Conservation (phyloP, 2,329 filamentous ascomycete species). For the Pyrenochaeta sp. region DNA sequence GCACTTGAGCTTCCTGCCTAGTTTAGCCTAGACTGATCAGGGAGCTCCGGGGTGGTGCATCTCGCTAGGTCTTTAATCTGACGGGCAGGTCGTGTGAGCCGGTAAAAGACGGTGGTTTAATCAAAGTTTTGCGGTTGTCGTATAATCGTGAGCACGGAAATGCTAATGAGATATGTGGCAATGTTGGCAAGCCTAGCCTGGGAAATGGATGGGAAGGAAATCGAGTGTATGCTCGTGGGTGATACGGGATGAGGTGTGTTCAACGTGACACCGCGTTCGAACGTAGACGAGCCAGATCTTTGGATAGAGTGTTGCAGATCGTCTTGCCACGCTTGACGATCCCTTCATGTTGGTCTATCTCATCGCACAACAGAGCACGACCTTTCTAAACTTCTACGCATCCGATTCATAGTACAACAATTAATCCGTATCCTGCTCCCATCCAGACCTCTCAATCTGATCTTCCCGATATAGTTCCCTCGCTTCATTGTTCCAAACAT, state of each 20-base stretch:
- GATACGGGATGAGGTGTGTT: neutral
- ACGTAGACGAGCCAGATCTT: neutral
- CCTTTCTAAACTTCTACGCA: neutral
- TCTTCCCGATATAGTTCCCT: neutral
- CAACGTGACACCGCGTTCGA: neutral
- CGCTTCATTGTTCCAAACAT: conserved; percentile 15
- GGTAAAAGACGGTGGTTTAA: neutral
- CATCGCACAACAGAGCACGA: neutral
- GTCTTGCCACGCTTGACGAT: neutral
- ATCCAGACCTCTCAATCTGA: neutral
- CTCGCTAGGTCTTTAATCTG: neutral
- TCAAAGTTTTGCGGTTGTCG: neutral
- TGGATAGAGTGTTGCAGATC: neutral
- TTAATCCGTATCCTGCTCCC: neutral
- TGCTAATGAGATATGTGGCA: neutral
- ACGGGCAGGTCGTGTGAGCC: neutral
- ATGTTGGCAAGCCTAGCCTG: neutral
- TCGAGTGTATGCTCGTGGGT: neutral
- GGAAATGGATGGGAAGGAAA: neutral
- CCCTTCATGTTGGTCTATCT: neutral
- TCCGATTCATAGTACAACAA: neutral
- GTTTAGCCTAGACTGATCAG: neutral
- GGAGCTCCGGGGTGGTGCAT: neutral
- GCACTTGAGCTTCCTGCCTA: neutral
- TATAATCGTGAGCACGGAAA: neutral